A percentile compares a stretch with the other conserved stretches of the same genome.
phyloP scores from a whole-genome alignment of 2,329 filamentous ascomycete genomes.

The Calonectria montana region DNA sequence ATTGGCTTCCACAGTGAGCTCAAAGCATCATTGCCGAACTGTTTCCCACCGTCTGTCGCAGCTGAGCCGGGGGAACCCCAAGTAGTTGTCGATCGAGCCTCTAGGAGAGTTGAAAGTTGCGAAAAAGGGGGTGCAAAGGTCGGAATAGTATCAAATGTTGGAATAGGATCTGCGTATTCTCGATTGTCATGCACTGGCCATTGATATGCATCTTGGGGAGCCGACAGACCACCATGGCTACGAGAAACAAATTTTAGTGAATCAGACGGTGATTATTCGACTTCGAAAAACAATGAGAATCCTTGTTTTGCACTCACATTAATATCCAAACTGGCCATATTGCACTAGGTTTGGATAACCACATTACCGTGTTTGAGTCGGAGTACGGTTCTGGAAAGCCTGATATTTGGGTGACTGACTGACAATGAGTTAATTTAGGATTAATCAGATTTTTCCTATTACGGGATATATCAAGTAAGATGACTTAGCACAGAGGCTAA shows the following conservation, averaged over 20 bases:
- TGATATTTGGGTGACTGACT: neutral
- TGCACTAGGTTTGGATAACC: too few species aligned
- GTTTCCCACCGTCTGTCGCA: neutral
- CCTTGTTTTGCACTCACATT: neutral
- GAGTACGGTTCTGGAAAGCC: neutral
- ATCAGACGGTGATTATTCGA: neutral
- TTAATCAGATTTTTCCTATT: too few species aligned
- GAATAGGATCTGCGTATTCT: neutral
- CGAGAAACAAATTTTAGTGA: too few species aligned
- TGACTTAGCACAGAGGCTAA: neutral
- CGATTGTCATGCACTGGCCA: neutral
- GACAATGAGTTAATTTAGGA: neutral
- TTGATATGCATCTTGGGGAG: neutral
- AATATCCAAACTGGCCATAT: neutral
- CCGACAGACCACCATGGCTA: neutral
- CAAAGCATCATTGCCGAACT: neutral
- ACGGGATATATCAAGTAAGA: neutral
- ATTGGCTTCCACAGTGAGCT: neutral
- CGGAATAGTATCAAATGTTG: neutral
- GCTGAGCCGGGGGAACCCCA: neutral
- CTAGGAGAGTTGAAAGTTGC: neutral
- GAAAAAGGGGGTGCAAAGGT: neutral
- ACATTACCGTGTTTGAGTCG: neutral
- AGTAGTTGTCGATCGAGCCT: neutral
- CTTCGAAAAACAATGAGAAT: neutral